A percentile compares a stretch with the other conserved stretches of the same genome.
These are phyloP conservation scores for Takakia lepidozioides DNA, from an alignment of 225 moss, liverwort and hornwort genomes.

Conservation along the genomic window DNA sequence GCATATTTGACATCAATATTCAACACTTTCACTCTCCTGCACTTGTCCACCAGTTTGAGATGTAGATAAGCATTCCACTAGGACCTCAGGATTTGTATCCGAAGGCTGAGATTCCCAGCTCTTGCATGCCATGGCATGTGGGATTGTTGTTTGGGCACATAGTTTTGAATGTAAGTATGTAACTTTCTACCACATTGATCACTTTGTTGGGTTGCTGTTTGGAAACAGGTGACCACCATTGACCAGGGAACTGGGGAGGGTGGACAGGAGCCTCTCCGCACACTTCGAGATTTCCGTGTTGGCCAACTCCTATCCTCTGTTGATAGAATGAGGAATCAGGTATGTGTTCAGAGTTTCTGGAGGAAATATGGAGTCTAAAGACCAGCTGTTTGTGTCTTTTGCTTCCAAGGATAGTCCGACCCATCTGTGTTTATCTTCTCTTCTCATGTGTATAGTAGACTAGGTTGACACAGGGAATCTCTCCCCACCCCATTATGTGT, in stretches of 20 bases:
- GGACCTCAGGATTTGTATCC: neutral
- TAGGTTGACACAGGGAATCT: neutral
- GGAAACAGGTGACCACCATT: conserved; percentile 26
- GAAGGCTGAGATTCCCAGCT: too few species aligned
- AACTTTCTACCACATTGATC: neutral
- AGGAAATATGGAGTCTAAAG: too few species aligned
- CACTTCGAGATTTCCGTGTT: conserved; percentile 19
- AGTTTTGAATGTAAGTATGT: too few species aligned
- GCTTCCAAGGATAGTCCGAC: too few species aligned
- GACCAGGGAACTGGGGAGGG: conserved; percentile 31
- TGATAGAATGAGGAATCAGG: conserved; percentile 20
- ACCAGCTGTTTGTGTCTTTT: too few species aligned
- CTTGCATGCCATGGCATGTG: too few species aligned
- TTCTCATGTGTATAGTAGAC: neutral
- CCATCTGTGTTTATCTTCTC: too few species aligned
- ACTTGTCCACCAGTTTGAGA: neutral
- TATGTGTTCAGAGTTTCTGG: neutral
- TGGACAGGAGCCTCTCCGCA: conserved; percentile 23
- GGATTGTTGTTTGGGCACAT: too few species aligned
- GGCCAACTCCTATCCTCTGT: conserved; percentile 17
- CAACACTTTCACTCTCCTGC: neutral
- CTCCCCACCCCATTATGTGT: neutral
- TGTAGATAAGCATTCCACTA: neutral
- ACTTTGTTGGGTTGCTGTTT: neutral
- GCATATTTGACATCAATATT: too few species aligned